Evolutionary conservation across 495 filamentous ascomycete genomes (phyloP).

Genomic region (Neurospora sp.): DNA sequence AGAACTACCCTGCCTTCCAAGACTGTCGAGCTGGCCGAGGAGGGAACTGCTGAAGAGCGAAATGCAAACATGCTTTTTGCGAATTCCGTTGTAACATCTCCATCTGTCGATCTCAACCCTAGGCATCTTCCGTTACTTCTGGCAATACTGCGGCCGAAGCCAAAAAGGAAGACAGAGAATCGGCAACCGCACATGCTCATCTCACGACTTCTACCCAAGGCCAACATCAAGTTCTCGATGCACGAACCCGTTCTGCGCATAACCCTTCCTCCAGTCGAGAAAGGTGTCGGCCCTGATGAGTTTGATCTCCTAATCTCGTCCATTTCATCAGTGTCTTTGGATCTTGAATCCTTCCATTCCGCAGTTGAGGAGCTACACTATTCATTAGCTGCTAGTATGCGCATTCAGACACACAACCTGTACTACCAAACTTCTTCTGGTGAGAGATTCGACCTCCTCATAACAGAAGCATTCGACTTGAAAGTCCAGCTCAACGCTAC

Average conservation of each 20-base stretch:
- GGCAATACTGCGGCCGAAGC: conserved; percentile 54
- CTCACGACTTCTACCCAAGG: conserved; percentile 87
- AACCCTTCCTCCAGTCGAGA: conserved; percentile 57
- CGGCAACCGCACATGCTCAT: conserved; percentile 55
- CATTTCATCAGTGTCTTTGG: conserved; percentile 82
- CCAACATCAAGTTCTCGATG: conserved; percentile 87
- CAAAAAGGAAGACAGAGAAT: conserved; percentile 32
- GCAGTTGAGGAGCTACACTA: conserved; percentile 78
- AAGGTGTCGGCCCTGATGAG: conserved; percentile 58
- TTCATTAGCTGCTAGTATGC: conserved; percentile 66
- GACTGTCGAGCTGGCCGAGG: conserved; percentile 69
- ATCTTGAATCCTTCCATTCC: conserved; percentile 90
- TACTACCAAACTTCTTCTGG: conserved; percentile 89
- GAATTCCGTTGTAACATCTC: conserved; percentile 91
- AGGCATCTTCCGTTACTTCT: conserved; percentile 80
- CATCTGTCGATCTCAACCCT: conserved; percentile 90
- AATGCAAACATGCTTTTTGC: conserved; percentile 96
- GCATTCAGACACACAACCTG: conserved; percentile 77
- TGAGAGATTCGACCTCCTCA: conserved; percentile 71
- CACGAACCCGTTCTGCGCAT: conserved; percentile 93
- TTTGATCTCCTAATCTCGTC: conserved; percentile 92
- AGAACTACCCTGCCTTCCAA: conserved; percentile 93
- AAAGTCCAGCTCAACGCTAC: conserved; percentile 75
- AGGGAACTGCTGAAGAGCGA: conserved; percentile 67
- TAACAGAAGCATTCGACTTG: conserved; percentile 77